Conservation (phyloP, 2,329 filamentous ascomycete species). For the Curvularia lunata region DNA sequence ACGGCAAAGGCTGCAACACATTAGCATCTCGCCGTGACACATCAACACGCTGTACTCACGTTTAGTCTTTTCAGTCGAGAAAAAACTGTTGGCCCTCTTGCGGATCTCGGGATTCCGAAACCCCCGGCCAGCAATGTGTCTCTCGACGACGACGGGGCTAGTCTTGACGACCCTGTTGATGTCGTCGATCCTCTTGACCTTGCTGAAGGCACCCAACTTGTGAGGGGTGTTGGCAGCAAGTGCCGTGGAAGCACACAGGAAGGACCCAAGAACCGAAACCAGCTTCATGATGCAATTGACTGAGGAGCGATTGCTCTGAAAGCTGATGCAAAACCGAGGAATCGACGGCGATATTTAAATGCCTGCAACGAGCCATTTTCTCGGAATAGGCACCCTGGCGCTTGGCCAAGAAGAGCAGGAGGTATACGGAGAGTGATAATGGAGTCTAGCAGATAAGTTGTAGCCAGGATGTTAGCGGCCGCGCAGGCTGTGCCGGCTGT, state of each 20-base stretch:
- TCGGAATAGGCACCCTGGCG: slow-evolving; percentile 11
- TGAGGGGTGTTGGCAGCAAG: slow-evolving; percentile 37
- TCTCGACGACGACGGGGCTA: slow-evolving; percentile 40
- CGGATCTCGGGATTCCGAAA: slow-evolving; percentile 44
- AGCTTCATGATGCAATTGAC: slow-evolving; percentile 41
- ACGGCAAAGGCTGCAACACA: slow-evolving; percentile 64
- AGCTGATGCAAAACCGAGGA: neutral
- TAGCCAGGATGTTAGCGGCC: neutral
- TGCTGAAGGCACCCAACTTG: slow-evolving; percentile 24
- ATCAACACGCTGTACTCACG: slow-evolving; percentile 20
- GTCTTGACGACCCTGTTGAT: slow-evolving; percentile 2
- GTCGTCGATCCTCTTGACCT: slow-evolving; percentile 16
- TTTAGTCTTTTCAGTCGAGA: slow-evolving; percentile 44
- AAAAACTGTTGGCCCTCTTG: slow-evolving; percentile 42
- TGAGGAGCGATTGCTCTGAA: slow-evolving; percentile 12
- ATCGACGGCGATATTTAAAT: slow-evolving; percentile 27
- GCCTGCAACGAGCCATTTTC: slow-evolving; percentile 19
- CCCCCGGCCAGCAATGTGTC: slow-evolving; percentile 30
- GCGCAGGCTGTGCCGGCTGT: slow-evolving; percentile 7
- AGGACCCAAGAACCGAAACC: slow-evolving; percentile 31
- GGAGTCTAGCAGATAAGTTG: slow-evolving; percentile 4
- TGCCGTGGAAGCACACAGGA: slow-evolving; percentile 41
- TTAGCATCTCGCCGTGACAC: neutral
- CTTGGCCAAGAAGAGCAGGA: slow-evolving; percentile 32
- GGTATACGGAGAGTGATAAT: slow-evolving; percentile 3